Base-by-base conservation (phyloP, 495 filamentous ascomycete genomes). In the Neurospora sublineolata region DNA sequence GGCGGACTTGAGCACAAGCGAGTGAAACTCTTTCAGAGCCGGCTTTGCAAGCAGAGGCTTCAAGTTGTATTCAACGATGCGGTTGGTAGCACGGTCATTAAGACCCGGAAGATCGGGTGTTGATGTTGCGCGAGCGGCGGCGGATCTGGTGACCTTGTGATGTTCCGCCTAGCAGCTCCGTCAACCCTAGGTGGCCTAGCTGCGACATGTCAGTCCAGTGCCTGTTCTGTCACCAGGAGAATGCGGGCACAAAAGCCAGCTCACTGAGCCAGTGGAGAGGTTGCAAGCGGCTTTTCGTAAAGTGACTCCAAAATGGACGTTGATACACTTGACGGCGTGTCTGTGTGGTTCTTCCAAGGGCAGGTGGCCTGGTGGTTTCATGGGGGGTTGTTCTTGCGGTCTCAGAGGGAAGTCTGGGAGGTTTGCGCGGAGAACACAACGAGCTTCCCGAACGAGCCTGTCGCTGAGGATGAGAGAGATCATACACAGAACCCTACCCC, bases 1-100 rank as follows among this genome's bases (percentile, higher is more conserved):
- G 9, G 92, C 92, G 75, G 92, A 88, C 75, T 91, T 88, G 70
- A 89, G 82, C 67, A 95, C 86, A 70, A 97, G 86, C 69, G 89
- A 85, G 76, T 92, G 92, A 81, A 94, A 97, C 39, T 90, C 88
- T 80, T 93, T 90, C 68, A 94, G 84, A 12, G 78, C 75, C 3
- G 79, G 73, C 52, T 87, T 84, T 69, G 81, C 80, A 68, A 87
- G 79, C 3, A 88, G 77, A 9, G 86, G 86, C 79, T 80, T 83
- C 64, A 88, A 76, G 60, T 83, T 83, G 78, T 87, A 82, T 71
- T 87, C 86, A 76, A 79, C 78, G 71, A 88, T 87, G 75, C 86
- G 83, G 80, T 83, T 86, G 74, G 77, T 82, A 69, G 84, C 84
- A 71, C 84, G 84, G 27, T 76, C 68, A 74, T 85, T 84, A 72